Evolutionary conservation across 495 filamentous ascomycete species (phyloP).

Genomic region (Neurospora tetraspora): DNA sequence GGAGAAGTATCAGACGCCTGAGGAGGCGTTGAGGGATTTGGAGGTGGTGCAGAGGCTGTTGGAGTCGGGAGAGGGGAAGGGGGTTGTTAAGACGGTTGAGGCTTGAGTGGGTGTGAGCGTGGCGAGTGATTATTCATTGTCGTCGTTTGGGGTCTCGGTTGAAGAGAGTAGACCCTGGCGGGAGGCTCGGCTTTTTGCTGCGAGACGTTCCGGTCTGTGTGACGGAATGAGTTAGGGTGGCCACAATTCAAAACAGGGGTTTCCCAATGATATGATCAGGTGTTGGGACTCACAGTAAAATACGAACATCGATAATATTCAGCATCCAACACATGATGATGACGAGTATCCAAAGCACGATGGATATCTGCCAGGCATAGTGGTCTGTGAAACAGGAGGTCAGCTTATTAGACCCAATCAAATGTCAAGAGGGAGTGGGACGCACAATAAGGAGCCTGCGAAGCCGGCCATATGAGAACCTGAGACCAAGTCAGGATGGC

Average conservation of each 20-base stretch:
- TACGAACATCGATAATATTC: constrained; percentile 4
- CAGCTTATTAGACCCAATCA: background rate
- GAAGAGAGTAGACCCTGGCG: background rate
- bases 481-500: constrained; percentile 31
- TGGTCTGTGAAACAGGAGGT: constrained; percentile 11
- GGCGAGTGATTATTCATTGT: background rate
- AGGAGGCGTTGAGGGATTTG: constrained; percentile 61
- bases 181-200: background rate
- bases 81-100: constrained; percentile 16
- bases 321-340: constrained; percentile 16
- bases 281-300: background rate
- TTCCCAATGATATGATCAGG: background rate
- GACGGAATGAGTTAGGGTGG: background rate
- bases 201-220: background rate
- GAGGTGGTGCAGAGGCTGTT: constrained; percentile 56
- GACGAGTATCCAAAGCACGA: constrained; percentile 27
- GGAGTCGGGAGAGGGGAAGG: constrained; percentile 47
- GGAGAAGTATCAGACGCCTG: constrained; percentile 47
- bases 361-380: constrained; percentile 29
- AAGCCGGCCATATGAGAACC: constrained; percentile 33
- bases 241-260: background rate
- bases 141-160: background rate
- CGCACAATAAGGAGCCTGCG: constrained; percentile 30
- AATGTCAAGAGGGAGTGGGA: background rate
- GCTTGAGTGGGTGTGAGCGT: background rate